Evolutionary conservation across 352 stramenopile genomes (phyloP).

Genomic region (Pythium pectinolyticum): DNA sequence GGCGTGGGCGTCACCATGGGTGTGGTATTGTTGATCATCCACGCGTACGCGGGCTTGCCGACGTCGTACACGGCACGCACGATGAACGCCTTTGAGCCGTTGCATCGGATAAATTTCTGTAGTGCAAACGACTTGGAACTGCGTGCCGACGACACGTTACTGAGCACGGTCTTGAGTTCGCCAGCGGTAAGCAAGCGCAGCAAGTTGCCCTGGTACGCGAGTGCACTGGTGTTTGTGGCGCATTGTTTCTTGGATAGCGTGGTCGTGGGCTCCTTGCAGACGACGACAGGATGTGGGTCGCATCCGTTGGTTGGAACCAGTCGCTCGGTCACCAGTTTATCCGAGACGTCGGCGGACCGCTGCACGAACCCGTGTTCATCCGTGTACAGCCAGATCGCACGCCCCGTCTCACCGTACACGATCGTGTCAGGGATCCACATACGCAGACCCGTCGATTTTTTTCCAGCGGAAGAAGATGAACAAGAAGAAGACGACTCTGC

Average conservation of each 20-base stretch:
- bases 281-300: slow-evolving; percentile 52
- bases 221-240: slow-evolving; percentile 9
- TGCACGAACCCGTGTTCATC: slow-evolving; percentile 71
- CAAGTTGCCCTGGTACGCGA: slow-evolving; percentile 58
- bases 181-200: slow-evolving; percentile 58
- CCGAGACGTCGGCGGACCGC: slow-evolving; percentile 57
- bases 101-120: slow-evolving; percentile 71
- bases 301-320: slow-evolving; percentile 27
- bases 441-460: slow-evolving; percentile 35
- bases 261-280: slow-evolving; percentile 70
- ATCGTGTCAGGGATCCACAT: slow-evolving; percentile 81
- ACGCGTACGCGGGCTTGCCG: slow-evolving; percentile 58
- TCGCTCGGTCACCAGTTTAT: slow-evolving; percentile 75
- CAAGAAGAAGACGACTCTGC: too few relatives aligned
- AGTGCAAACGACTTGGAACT: slow-evolving; percentile 63
- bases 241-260: slow-evolving; percentile 19
- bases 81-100: slow-evolving; percentile 71
- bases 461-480: too few relatives aligned
- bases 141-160: slow-evolving; percentile 53
- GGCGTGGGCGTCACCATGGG: slow-evolving; percentile 41
- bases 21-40: slow-evolving; percentile 80
- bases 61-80: slow-evolving; percentile 66
- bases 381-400: slow-evolving; percentile 69
- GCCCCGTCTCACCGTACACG: slow-evolving; percentile 74
- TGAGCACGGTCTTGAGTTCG: slow-evolving; percentile 72